phyloP scores from a whole-genome alignment of 768 basidiomycete genomes.

The Lactifluus piperatus region DNA sequence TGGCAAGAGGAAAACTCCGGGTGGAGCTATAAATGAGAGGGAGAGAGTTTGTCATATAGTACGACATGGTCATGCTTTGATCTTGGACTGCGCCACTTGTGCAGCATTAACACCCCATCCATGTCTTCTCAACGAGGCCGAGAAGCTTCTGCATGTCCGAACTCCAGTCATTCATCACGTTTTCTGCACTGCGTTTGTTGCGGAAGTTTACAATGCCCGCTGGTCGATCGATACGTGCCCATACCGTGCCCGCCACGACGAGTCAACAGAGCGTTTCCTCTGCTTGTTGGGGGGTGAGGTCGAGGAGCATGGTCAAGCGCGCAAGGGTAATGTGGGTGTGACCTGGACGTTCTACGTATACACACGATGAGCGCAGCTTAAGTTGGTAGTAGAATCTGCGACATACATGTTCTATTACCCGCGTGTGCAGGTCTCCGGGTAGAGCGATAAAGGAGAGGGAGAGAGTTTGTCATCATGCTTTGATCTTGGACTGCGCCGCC shows the following conservation, averaged over 20 bases:
- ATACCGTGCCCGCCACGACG: slow-evolving; percentile 86
- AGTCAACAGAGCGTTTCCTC: slow-evolving; percentile 85
- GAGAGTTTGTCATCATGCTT: slow-evolving; percentile 27
- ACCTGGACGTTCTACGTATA: slow-evolving; percentile 82
- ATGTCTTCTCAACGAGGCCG: slow-evolving; percentile 93
- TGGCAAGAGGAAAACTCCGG: neutral
- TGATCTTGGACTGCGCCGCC: slow-evolving; percentile 66
- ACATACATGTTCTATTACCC: slow-evolving; percentile 94
- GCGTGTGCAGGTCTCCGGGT: slow-evolving; percentile 78
- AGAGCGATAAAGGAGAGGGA: neutral
- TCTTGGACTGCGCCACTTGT: slow-evolving; percentile 69
- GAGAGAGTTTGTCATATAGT: neutral
- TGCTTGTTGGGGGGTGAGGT: slow-evolving; percentile 71
- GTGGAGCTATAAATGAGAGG: neutral
- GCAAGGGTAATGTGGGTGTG: slow-evolving; percentile 81
- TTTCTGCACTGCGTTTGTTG: slow-evolving; percentile 73
- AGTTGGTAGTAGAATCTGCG: neutral
- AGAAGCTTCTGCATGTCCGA: slow-evolving; percentile 91
- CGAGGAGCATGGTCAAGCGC: slow-evolving; percentile 79
- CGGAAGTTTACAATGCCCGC: slow-evolving; percentile 85
- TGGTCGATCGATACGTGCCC: slow-evolving; percentile 91
- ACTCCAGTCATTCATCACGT: slow-evolving; percentile 98
- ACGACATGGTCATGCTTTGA: slow-evolving; percentile 31
- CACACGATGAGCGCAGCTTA: neutral
- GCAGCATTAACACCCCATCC: slow-evolving; percentile 95